These are phyloP conservation scores for Phytophthora meadii DNA, from an alignment of 352 stramenopile species.

Conservation along the genomic window DNA sequence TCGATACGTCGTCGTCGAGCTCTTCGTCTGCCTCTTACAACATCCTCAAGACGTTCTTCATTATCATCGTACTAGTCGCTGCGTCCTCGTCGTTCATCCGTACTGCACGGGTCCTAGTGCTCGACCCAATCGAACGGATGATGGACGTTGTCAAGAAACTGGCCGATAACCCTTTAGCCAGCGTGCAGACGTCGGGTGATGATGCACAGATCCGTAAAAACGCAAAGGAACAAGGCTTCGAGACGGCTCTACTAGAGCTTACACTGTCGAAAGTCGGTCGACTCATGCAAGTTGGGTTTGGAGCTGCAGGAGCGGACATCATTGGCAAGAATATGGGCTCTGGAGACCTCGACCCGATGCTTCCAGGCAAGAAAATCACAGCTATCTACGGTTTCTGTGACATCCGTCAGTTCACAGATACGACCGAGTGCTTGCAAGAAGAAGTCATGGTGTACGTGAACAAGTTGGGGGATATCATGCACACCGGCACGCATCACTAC, in stretches of 20 bases:
- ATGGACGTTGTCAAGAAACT: constrained; percentile 90
- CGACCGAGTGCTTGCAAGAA: constrained; percentile 90
- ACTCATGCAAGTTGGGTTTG: constrained; percentile 90
- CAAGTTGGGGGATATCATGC: constrained; percentile 91
- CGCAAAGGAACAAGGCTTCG: constrained; percentile 80
- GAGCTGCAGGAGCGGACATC: constrained; percentile 80
- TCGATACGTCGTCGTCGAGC: constrained; percentile 74
- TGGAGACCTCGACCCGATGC: constrained; percentile 90
- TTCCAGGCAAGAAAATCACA: constrained; percentile 91
- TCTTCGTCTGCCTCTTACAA: constrained; percentile 74
- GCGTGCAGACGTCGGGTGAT: constrained; percentile 70
- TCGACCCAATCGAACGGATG: constrained; percentile 93
- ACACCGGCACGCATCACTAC: constrained; percentile 86
- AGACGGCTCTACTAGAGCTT: constrained; percentile 83
- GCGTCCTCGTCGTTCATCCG: constrained; percentile 86
- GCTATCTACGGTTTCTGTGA: constrained; percentile 96
- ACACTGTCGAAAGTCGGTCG: constrained; percentile 84
- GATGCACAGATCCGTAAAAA: constrained; percentile 78
- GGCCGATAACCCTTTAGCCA: constrained; percentile 89
- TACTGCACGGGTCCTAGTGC: constrained; percentile 83
- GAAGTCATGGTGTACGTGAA: constrained; percentile 94
- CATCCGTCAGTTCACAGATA: constrained; percentile 95
- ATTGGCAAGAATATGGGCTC: constrained; percentile 90
- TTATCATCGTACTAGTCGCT: constrained; percentile 84
- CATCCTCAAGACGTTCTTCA: constrained; percentile 89